Percentiles rank a stretch among this genome's conserved stretches.
phyloP scores from a whole-genome alignment of 495 filamentous ascomycete species.

The Talaromyces ruber region DNA sequence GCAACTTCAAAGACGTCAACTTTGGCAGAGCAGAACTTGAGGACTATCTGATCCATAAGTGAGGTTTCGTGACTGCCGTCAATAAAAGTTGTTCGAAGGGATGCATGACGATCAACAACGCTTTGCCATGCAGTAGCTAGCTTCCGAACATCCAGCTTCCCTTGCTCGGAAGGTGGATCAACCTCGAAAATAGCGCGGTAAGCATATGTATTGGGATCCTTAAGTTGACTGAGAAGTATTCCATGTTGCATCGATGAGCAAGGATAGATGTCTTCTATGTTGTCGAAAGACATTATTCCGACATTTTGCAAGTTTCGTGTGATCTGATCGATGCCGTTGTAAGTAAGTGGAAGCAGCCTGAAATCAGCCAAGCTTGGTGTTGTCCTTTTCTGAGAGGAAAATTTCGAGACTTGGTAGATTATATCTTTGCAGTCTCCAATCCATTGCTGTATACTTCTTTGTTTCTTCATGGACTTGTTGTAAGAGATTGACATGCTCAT shows the following conservation, averaged over 20 bases:
- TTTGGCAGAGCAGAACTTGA: constrained; percentile 13
- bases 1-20: constrained; percentile 3
- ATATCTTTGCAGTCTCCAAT: constrained; percentile 14
- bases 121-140: constrained; percentile 32
- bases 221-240: constrained; percentile 38
- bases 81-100: constrained; percentile 40
- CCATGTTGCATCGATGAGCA: constrained; percentile 36
- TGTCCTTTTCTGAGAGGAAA: constrained; percentile 5
- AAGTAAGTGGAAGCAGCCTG: constrained; percentile 19
- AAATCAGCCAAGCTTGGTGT: constrained; percentile 20
- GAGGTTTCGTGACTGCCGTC: constrained; percentile 25
- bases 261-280: constrained; percentile 35
- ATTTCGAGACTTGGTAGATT: constrained; percentile 5
- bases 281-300: constrained; percentile 11
- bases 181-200: constrained; percentile 12
- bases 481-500: constrained; percentile 29
- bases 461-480: constrained; percentile 18
- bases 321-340: constrained; percentile 14
- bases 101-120: constrained; percentile 37
- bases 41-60: constrained; percentile 30
- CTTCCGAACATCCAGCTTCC: constrained; percentile 12
- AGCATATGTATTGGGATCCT: constrained; percentile 21
- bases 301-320: constrained; percentile 6
- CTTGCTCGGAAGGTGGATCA: background rate
- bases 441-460: constrained; percentile 25